Base-by-base conservation (phyloP, 257 asterid species). In the Plectranthus barbatus region DNA sequence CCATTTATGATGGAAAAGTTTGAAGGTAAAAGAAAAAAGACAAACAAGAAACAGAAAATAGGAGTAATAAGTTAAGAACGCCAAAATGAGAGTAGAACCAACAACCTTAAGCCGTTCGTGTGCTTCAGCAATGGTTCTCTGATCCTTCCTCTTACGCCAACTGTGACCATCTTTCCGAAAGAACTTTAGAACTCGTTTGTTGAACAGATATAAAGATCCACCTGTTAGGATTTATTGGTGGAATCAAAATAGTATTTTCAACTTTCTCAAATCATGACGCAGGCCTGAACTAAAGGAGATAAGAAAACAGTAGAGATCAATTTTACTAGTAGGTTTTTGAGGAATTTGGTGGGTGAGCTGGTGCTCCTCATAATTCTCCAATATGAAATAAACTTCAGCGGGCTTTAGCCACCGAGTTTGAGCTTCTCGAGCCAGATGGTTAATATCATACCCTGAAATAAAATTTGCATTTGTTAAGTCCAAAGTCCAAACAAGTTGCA, bases 61-160 rank as follows among this genome's bases (percentile, higher is more conserved):
- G 29, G 37, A 1, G 47, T 44, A 41, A 18, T 47, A 58, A 12
- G 17, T 20, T 34, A 14, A 56, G 21, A 73, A 41, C 52, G 67
- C 10, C 41, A 62, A 60, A 45, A 62, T 33, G 37, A 71, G 68
- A 29, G 56, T 48, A 62, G 29, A 46, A 66, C 48, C 24, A 46
- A 37, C 69, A 64, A 92, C 99, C 99, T 93, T 93, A 45, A 93
- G 94, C 69, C 94, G 84, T 79, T 93, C 99, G 61, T 93, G 99
- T 42, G 91, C 97, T 84, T 93, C 99, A 62, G 95, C 91, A 66
- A 85, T 83, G 60, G 97, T 82, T 78, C 80, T 80, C 74, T 94
- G 96, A 76, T 89, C 96, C 81, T 57, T 86, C 79, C 95, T 87
- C 60, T 81, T 85, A 60, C 96, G 96, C 99, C 99, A 93, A 70